phyloP scores from a whole-genome alignment of 805 yeast genomes.

The Candida maris region DNA sequence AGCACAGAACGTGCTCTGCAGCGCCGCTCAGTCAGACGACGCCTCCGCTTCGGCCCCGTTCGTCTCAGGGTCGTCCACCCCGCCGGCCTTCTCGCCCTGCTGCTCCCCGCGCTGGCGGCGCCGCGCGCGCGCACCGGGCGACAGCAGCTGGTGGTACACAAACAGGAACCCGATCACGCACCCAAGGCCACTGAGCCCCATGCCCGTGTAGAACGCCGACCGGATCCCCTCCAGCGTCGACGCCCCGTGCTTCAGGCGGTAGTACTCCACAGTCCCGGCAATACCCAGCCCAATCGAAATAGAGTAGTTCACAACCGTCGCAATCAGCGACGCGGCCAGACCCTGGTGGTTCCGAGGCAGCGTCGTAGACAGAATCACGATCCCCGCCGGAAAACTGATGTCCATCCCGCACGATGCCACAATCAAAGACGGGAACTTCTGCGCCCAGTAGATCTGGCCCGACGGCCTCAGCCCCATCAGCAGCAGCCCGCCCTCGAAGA shows the following conservation, averaged over 20 bases:
- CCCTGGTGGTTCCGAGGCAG: conserved; percentile 69
- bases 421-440: conserved; percentile 52
- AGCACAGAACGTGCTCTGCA: no score
- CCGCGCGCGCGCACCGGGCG: no score
- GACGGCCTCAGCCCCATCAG: conserved; percentile 56
- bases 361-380: conserved; percentile 55
- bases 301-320: conserved; percentile 69
- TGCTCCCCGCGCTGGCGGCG: no score
- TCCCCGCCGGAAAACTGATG: conserved; percentile 70
- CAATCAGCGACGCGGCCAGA: conserved; percentile 70
- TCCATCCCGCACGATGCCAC: conserved; percentile 74
- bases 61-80: no score
- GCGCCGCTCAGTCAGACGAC: no score
- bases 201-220: conserved; percentile 55
- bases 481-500: conserved; percentile 52
- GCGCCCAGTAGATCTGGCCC: conserved; percentile 55
- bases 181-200: conserved; percentile 57
- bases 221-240: conserved; percentile 45
- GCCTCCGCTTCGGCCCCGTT: no score
- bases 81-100: no score
- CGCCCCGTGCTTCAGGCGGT: conserved; percentile 29
- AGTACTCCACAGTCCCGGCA: conserved; percentile 61
- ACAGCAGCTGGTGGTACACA: conserved; percentile 8
- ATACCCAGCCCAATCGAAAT: conserved; percentile 68
- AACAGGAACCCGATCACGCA: conserved; percentile 19